A percentile compares a stretch with the other conserved stretches of the same genome.
Conservation (phyloP, 2,329 filamentous ascomycete genomes). For the Botryotinia globosa region DNA sequence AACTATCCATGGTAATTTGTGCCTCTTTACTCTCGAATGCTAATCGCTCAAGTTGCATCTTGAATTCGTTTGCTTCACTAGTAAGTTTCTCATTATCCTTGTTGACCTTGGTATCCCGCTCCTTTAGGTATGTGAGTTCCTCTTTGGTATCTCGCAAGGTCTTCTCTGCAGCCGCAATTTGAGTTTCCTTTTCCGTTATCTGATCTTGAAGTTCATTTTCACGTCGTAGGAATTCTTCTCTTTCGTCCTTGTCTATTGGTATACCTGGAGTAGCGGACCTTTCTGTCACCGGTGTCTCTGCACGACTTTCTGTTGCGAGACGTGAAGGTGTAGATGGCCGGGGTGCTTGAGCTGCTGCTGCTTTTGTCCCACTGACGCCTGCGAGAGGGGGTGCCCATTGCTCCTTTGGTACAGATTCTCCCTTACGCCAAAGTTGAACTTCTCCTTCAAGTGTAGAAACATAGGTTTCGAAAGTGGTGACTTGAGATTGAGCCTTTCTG, state of each 20-base stretch:
- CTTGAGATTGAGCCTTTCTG: slow-evolving; percentile 86
- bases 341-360: slow-evolving; percentile 45
- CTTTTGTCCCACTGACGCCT: slow-evolving; percentile 51
- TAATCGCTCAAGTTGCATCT: slow-evolving; percentile 95
- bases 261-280: slow-evolving; percentile 83
- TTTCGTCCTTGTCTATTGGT: slow-evolving; percentile 90
- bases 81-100: slow-evolving; percentile 89
- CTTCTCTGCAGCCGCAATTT: slow-evolving; percentile 76
- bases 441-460: slow-evolving; percentile 81
- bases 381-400: slow-evolving; percentile 72
- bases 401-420: slow-evolving; percentile 85
- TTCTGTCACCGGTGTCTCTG: slow-evolving; percentile 70
- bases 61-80: slow-evolving; percentile 84
- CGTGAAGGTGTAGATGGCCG: slow-evolving; percentile 60
- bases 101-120: slow-evolving; percentile 76
- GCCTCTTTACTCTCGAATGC: slow-evolving; percentile 96
- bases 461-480: slow-evolving; percentile 84
- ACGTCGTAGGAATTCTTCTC: slow-evolving; percentile 88
- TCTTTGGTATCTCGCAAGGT: slow-evolving; percentile 79
- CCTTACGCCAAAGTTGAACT: slow-evolving; percentile 80
- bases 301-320: slow-evolving; percentile 54
- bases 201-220: slow-evolving; percentile 98
- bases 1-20: slow-evolving; percentile 92
- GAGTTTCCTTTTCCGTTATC: slow-evolving; percentile 85
- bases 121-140: slow-evolving; percentile 80